Evolutionary conservation across 768 basidiomycete species (phyloP), one percentile per base, ranked within the genome.

Genomic region (Russula emetica): DNA sequence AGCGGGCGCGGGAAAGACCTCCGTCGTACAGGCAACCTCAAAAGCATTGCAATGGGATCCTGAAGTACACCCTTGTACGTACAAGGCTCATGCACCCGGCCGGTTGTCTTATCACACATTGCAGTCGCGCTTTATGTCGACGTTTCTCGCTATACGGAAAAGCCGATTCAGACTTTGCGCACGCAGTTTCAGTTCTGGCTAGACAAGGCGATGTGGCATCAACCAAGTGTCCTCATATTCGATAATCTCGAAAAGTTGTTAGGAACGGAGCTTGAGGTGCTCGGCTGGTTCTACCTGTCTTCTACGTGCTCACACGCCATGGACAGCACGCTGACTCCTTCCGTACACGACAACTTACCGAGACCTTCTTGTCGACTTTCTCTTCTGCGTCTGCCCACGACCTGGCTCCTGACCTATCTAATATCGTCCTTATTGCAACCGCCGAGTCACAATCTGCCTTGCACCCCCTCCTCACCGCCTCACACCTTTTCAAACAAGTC

Each of bases 211-310:
- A 75, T 78, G 13, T 90, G 87, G 87, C 85, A 90, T 69, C 79
- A 80, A 52, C 97, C 97, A 0, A 81, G 85, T 13, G 72, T 97
- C 18, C 76, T 99, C 32, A 76, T 98, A 38, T 78, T 98, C n/a
- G 97, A 99, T 73, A 93, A 94, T 68, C 74, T 99, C 51, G 94
- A 99, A 66, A 85, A 84, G 55, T 74, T 98, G 10, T 71, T 96
- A 18, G 80, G 82, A 32, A 82, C 85, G 0, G 96, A 98, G 74
- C 79, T 88, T 13, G 97, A 98, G 81, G 95, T 90, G 54, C 32
- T 30, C 16, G 34, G 53, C 65, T 83, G 69, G 8, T 8, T 50
- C 30, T 52, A 16, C 32, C 14, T 36, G 8, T n/a, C n/a, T 59
- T 53, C n/a, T 34, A 34, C 24, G 18, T 36, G 34, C 47, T 36